Conservation (phyloP, 148 eudicot species). For the Nepenthes gracilis region DNA sequence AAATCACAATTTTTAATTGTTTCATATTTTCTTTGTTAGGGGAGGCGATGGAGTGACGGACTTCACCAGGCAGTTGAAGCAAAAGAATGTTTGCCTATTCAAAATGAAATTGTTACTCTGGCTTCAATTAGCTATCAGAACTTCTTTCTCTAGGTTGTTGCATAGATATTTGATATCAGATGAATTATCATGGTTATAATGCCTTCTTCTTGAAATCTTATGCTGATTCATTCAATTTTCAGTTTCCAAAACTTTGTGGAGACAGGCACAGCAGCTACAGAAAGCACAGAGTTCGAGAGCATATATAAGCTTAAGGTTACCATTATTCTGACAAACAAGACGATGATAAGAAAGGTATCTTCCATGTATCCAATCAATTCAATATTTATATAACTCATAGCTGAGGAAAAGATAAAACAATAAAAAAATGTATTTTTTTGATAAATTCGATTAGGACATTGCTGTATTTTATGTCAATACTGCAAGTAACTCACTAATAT, state of each 20-base stretch:
- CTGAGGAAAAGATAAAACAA: neutral
- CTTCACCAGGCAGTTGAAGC: constrained; percentile 99
- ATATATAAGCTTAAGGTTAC: constrained; percentile 98
- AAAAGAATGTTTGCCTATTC: constrained; percentile 93
- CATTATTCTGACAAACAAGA: constrained; percentile 90
- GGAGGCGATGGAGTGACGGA: constrained; percentile 99
- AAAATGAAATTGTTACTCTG: constrained; percentile 92
- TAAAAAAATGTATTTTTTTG: no score
- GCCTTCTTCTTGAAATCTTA: constrained; percentile 8
- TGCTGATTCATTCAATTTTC: constrained; percentile 13
- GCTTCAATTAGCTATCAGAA: constrained; percentile 99
- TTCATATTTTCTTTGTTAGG: constrained; percentile 30
- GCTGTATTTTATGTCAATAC: no score
- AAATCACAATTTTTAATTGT: neutral
- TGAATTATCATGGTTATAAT: constrained; percentile 4
- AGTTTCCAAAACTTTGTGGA: constrained; percentile 99
- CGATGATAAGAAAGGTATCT: constrained; percentile 96
- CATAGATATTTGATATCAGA: constrained; percentile 8
- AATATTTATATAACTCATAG: neutral
- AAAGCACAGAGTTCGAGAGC: constrained; percentile 95
- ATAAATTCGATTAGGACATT: no score
- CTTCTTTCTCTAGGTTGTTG: constrained; percentile 85
- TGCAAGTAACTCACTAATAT: no score
- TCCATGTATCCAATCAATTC: constrained; percentile 3
- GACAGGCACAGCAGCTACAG: constrained; percentile 99